Base-by-base conservation (phyloP, 192 early-diverging fungal genomes). In the Bifiguratus adelaidae region DNA sequence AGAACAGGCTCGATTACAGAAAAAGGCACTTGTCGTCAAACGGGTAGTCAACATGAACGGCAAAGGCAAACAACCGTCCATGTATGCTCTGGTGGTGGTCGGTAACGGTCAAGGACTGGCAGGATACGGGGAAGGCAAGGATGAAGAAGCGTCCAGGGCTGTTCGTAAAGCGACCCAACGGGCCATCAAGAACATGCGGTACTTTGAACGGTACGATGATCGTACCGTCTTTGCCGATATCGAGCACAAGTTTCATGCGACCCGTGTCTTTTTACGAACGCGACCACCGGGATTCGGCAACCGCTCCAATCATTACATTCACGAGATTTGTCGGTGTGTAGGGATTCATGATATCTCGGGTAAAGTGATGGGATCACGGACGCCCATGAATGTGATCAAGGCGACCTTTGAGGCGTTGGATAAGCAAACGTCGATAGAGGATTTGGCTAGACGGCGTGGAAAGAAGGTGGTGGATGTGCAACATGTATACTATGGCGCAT, bases 311-410 rank as follows among this genome's bases (percentile, higher is more conserved):
- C 88, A 85, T 45, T 73, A 87, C 47, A 83, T 99, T 56, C 92
- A 99, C 74, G 92, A 96, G 67, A 78, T 99, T 44, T 93, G 85
- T 60, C 74, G 89, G 44, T 94, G 90, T 57, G 62, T 88, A 23
- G 96, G 96, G 23, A 90, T 97, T 57, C 80, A 83, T 44, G 96
- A 99, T 70, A 47, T 96, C 50, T 73, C 85, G 26, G 86, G 79
- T 38, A 97, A 97, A 63, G 82, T 97, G 24, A 62, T 73, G 50
- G 92, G 94, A 3, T 94, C 91, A n/a, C 73, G 76, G 30, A 97
- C 92, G 61, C 90, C 91, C 3, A 89, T 99, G 88, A 99, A 99
- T 63, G 92, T 99, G 24, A 81, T 99, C 73, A 95, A 99, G 74
- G 85, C 80, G 6, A 86, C 87, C 9, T 97, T 97, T 65, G 89